Base-by-base conservation (phyloP, 2,329 filamentous ascomycete genomes). In the Ilyonectria mors-panacis region DNA sequence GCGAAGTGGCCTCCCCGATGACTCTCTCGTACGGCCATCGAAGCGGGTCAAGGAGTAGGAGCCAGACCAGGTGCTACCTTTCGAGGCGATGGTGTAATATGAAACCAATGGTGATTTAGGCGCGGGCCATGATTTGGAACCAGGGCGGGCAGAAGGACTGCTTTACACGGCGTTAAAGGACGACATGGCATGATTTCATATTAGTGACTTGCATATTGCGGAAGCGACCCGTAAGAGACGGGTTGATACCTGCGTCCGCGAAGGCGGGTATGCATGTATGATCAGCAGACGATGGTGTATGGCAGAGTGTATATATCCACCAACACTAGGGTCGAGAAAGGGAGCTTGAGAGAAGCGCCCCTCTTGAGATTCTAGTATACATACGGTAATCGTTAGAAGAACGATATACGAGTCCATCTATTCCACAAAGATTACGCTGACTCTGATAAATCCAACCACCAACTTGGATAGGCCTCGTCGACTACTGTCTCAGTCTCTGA, bases 1-100 rank as follows among this genome's bases (percentile, higher is more conserved):
- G 83, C 86, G 95, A 66, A 95, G 92, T 70, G 95, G 93, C 0
- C 78, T 97, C 45, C 93, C 92, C 0, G 95, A 98, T 76, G 95
- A 98, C 59, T 84, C 84, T 19, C 77, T 97, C n/a, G 84, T 91
- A 50, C 81, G 90, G 39, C 88, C 89, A 0, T 81, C 82, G 4
- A 92, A 92, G 82, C 83, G 90, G 66, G 72, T 91, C 21, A 92
- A 91, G 78, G 90, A 92, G 33, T 81, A 74, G 66, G 23, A 17
- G 13, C 30, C 21, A 39, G 42, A 6, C 17, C 21, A 26, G 17
- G 12, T 19, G 37, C 33, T 23, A 4, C 26, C 26, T 33, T 6
- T 28, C 17, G 15, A n/a, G 39, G 15, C 17, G 15, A n/a, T 7
- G n/a, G 15, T 19, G 39, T 42, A n/a, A 26, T 15, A 12, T 5